phyloP scores from a whole-genome alignment of 257 asterid genomes.

The Nicotiana undulata region DNA sequence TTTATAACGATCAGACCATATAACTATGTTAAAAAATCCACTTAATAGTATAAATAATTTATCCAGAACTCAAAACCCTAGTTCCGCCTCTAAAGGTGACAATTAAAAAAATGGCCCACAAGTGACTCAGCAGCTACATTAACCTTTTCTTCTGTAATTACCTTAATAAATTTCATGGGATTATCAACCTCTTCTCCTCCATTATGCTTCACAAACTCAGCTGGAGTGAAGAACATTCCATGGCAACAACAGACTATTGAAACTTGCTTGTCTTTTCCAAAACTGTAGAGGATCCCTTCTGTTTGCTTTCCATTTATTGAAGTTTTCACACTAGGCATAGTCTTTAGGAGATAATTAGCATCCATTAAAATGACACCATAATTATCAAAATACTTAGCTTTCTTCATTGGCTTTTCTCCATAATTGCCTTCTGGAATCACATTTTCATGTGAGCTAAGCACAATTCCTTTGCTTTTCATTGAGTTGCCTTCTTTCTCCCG shows the following conservation, averaged over 20 bases:
- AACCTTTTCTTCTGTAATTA: neutral
- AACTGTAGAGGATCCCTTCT: constrained; percentile 12
- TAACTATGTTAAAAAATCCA: too few species aligned
- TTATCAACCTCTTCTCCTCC: constrained; percentile 8
- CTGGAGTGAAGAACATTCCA: constrained; percentile 10
- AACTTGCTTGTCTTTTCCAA: neutral
- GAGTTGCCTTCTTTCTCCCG: neutral
- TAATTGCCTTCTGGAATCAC: neutral
- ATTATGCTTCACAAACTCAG: constrained; percentile 26
- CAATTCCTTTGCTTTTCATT: neutral
- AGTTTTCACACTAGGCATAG: constrained; percentile 16
- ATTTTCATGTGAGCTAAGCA: neutral
- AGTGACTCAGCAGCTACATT: too few species aligned
- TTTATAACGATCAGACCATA: too few species aligned
- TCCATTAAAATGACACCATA: neutral
- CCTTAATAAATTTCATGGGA: neutral
- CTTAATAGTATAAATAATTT: too few species aligned
- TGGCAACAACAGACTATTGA: constrained; percentile 21
- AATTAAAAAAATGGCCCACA: too few species aligned
- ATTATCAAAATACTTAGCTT: neutral
- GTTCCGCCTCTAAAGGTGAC: too few species aligned
- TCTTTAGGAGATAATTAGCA: neutral
- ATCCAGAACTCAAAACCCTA: too few species aligned
- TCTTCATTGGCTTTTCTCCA: neutral
- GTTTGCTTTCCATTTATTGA: constrained; percentile 3